Evolutionary conservation across 768 basidiomycete genomes (phyloP), one percentile per base, ranked within the genome.

Genomic region (Tubosaeta sp.): DNA sequence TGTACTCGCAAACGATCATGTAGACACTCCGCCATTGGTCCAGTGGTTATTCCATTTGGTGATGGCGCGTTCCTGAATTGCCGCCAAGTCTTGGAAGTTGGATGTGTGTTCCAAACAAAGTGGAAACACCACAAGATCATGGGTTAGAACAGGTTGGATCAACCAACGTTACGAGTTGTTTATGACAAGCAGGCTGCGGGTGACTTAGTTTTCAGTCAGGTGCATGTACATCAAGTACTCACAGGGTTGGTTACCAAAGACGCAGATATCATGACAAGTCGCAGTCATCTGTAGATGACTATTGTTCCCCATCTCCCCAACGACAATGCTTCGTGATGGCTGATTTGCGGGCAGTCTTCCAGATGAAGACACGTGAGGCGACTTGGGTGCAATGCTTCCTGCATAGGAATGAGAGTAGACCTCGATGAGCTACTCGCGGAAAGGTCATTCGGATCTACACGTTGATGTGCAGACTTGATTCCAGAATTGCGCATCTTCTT

Each of bases 301-400:
- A 66, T 58, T 31, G 58, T 54, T 25, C 73, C 76, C 39, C 72
- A 62, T 50, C 67, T 66, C 48, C 66, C 70, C 49, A 80, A 54
- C 32, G 66, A 68, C 13, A 69, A 36, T 2, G 72, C 73, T 36
- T 75, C 70, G 38, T 69, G 69, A 53, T 71, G 54, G 42, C 58
- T 58, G 46, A 79, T 69, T 52, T 69, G 59, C 13, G 59, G 60
- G 54, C 76, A 78, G 46, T 72, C 66, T 38, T 71, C 71, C 25
- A 79, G 61, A 39, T 76, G 72, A 24, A 79, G 53, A 48, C 72
- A 78, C 45, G 65, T 62, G 44, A 80, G 73, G 62, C 62, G 40
- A 34, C 42, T 62, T 39, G 68, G 67, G 43, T 55, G 59, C 30
- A 70, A 46, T 25, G 71, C 64, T 53, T 73, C 74, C 49, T 68